Conservation (phyloP, 2,329 filamentous ascomycete genomes). For the Penicillium hordei region DNA sequence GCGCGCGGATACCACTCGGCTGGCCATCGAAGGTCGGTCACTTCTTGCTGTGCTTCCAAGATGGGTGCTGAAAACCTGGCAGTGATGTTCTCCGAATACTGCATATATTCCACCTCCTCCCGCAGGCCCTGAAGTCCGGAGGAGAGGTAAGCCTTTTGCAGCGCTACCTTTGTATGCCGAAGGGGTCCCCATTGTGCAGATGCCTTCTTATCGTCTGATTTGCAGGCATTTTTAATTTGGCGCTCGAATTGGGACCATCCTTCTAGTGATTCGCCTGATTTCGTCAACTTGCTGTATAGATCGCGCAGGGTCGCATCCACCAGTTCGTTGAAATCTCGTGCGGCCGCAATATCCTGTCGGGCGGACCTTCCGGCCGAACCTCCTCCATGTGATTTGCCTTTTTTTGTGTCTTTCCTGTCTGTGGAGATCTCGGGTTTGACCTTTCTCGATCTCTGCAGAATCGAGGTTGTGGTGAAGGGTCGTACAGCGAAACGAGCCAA, state of each 20-base stretch:
- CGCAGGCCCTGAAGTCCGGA: constrained; percentile 53
- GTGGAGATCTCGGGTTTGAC: background rate
- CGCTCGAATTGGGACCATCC: constrained; percentile 36
- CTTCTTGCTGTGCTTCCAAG: constrained; percentile 58
- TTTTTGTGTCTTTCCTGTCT: constrained; percentile 15
- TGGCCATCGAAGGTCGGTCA: constrained; percentile 85
- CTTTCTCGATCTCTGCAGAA: constrained; percentile 27
- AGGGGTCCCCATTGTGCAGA: constrained; percentile 22
- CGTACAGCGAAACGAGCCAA: constrained; percentile 29
- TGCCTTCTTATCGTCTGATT: constrained; percentile 22
- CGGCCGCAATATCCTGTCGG: constrained; percentile 18
- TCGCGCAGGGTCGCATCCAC: constrained; percentile 31
- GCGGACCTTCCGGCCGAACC: background rate
- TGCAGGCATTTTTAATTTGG: constrained; percentile 33
- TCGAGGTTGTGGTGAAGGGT: constrained; percentile 33
- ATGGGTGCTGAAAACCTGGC: constrained; percentile 57
- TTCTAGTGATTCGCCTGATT: constrained; percentile 17
- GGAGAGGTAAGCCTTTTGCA: constrained; percentile 61
- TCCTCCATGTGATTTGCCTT: background rate
- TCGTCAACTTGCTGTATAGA: constrained; percentile 21
- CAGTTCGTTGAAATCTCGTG: constrained; percentile 29
- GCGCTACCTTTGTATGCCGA: constrained; percentile 30
- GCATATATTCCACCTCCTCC: constrained; percentile 64
- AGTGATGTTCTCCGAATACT: constrained; percentile 65
- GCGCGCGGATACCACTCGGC: constrained; percentile 91